Percentiles rank a stretch among this genome's conserved stretches.
phyloP scores from a whole-genome alignment of 106 monocot genomes.

The Iris macrosiphon region DNA sequence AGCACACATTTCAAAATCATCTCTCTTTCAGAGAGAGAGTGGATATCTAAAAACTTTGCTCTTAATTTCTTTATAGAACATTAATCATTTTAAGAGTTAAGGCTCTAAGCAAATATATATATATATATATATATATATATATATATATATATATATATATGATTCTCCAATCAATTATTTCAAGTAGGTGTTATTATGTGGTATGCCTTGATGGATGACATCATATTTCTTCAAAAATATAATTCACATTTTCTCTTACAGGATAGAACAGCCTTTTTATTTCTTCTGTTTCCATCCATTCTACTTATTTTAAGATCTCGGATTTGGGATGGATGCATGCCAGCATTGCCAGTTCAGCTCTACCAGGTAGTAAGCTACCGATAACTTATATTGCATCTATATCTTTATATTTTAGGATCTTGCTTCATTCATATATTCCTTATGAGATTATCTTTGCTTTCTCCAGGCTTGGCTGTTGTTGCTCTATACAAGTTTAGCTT shows the following conservation, averaged over 20 bases:
- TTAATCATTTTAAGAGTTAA: too few relatives aligned
- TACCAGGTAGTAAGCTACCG: slow-evolving; percentile 47
- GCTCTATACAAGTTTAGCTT: slow-evolving; percentile 37
- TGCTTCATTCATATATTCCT: neutral
- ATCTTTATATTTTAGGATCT: neutral
- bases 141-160: too few relatives aligned
- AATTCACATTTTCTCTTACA: slow-evolving; percentile 15
- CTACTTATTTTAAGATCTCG: slow-evolving; percentile 44
- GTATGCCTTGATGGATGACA: too few relatives aligned
- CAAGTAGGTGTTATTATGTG: too few relatives aligned
- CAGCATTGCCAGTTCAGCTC: slow-evolving; percentile 70
- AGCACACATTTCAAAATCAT: too few relatives aligned
- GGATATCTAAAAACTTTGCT: too few relatives aligned
- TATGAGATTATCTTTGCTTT: neutral
- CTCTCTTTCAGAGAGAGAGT: too few relatives aligned
- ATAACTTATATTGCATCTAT: neutral
- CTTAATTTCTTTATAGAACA: too few relatives aligned
- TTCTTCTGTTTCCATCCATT: slow-evolving; percentile 56
- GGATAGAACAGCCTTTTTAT: slow-evolving; percentile 75
- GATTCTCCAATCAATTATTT: too few relatives aligned
- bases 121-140: too few relatives aligned
- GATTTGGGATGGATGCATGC: slow-evolving; percentile 72
- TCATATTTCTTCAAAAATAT: too few relatives aligned
- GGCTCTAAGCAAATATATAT: too few relatives aligned
- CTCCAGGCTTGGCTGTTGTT: slow-evolving; percentile 74